Conservation (phyloP, 2,329 filamentous ascomycete genomes). For the Neurospora crassa region DNA sequence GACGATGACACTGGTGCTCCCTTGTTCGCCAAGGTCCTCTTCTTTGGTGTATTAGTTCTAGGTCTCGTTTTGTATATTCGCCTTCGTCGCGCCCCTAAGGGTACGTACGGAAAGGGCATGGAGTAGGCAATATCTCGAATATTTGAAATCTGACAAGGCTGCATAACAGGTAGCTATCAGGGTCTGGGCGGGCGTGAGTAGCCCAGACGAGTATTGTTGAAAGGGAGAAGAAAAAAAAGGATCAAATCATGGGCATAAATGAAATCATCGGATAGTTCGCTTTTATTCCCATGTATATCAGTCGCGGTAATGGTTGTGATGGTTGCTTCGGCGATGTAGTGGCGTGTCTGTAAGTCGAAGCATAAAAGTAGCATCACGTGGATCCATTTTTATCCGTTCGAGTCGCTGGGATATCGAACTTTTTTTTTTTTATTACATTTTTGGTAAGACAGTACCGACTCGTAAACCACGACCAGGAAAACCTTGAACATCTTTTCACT, state of each 20-base stretch:
- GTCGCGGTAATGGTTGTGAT: background rate
- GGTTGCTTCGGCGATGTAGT: background rate
- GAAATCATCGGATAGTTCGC: background rate
- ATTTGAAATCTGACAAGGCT: background rate
- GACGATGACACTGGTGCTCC: conserved; percentile 27
- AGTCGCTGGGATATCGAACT: background rate
- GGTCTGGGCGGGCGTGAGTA: background rate
- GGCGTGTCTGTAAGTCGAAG: background rate
- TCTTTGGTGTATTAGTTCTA: conserved; percentile 39
- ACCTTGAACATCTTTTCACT: background rate
- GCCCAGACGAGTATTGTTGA: background rate
- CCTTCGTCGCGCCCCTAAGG: conserved; percentile 25
- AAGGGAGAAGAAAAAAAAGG: too few species aligned
- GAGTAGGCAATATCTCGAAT: background rate
- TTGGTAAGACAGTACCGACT: background rate
- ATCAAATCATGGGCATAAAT: background rate
- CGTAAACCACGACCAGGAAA: background rate
- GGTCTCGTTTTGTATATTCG: conserved; percentile 37
- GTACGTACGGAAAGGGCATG: background rate
- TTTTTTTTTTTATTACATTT: background rate
- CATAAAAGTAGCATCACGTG: background rate
- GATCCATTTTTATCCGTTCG: background rate
- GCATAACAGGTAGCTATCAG: background rate
- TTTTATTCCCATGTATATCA: background rate
- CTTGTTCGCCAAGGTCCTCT: conserved; percentile 38